Evolutionary conservation across 1,284 basidiomycete species (phyloP), one percentile per base, ranked within the genome.

Genomic region (Wallemia hederae): DNA sequence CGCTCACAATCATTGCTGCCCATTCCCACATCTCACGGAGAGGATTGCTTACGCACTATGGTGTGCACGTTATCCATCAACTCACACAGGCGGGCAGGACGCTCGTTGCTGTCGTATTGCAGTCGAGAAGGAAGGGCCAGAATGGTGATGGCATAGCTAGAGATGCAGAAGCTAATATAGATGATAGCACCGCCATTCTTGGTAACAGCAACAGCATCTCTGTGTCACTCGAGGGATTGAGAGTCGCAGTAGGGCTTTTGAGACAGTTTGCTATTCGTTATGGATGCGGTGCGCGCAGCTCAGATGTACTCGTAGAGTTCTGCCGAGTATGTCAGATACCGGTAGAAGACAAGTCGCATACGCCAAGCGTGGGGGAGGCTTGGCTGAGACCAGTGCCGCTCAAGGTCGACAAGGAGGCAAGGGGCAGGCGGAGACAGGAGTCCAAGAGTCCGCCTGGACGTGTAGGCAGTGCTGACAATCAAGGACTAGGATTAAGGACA

Each of bases 1-100:
- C 71, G 19, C 63, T 73, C 58, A 71, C 71, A 0, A 82, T 91
- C 63, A 80, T 90, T 62, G 78, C 81, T 39, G 79, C 84, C 27
- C 82, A 90, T 70, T 74, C 86, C 63, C 80, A 86, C 65, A 80
- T 89, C 61, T 71, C 70, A 60, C 71, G 72, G 68, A 83, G 86
- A 68, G 86, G 86, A 17, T 72, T 90, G 67, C 89, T 91, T 86
- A 89, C 87, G 5, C 90, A 89, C 68, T 90, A 83, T 87, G 87
- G 87, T 2, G 86, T 90, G 1, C 86, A 90, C 69, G 86, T 90
- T 62, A 90, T 90, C 58, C 87, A 91, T 68, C 87, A 90, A 69
- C 74, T 90, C 59, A 89, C 87, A 0, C 86, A 89, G 67, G 87
- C 87, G n/a, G 87, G 87, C 2, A 78, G 87, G 58, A 88, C 87